Base-by-base conservation (phyloP, 495 filamentous ascomycete genomes). In the Neurospora sp. region DNA sequence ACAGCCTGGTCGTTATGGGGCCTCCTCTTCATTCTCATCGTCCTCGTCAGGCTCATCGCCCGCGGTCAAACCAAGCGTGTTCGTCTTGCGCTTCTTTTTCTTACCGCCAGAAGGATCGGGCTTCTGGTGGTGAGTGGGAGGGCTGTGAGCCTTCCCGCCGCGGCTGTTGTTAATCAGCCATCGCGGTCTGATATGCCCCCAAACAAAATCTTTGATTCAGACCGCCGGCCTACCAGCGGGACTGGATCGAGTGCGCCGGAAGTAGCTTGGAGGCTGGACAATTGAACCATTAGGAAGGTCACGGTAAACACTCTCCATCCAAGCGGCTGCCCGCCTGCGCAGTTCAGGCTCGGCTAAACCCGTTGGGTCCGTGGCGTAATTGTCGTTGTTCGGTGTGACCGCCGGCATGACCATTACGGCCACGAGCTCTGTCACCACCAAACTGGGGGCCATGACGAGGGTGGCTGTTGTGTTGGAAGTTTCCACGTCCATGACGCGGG, bases 41-140 rank as follows among this genome's bases (percentile, higher is more conserved):
- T 93, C 91, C 71, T 92, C 89, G 53, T 90, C 90, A 8, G 89
- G 88, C 48, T 90, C 89, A n/a, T 86, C 86, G 44, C 89, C 89
- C 14, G 92, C 93, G 2, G 91, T 94, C 70, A 97, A 79, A 22
- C 94, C 94, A 9, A 97, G 87, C 40, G 91, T 90, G 69, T 96
- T 94, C 59, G 90, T 89, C 78, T 89, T 90, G 68, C 90, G 84
- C 84, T 92, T 92, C 84, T 92, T 92, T 79, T 94, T 95, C 82
- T 90, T 91, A 35, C 80, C 81, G 0, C 83, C 82, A 48, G 89
- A 87, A 74, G 81, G 80, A 83, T 86, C 85, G 86, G 90, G 88
- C 83, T 91, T 90, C 74, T 89, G 88, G 90, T 71, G 91, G 87
- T 73, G 74, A 37, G 80, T 79, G 17, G 79, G 77, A 37, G 80